phyloP scores from a whole-genome alignment of 129 eudicot genomes.

The Arctium lappa region DNA sequence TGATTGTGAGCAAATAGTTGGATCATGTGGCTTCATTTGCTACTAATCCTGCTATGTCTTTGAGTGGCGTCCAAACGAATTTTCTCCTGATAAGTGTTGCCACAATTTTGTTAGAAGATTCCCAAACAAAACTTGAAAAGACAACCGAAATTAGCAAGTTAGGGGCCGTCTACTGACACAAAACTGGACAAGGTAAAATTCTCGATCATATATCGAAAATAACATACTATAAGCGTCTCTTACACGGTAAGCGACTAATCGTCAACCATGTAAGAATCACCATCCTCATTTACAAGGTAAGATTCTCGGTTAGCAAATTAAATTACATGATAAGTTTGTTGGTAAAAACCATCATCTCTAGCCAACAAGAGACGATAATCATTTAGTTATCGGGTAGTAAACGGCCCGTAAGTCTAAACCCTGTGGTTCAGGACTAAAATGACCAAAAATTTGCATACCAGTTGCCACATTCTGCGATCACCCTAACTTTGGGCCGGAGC shows the following conservation, averaged over 20 bases:
- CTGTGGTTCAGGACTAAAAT: neutral
- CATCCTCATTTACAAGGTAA: neutral
- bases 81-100: constrained; percentile 51
- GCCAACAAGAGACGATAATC: neutral
- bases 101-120: neutral
- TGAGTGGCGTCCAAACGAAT: constrained; percentile 77
- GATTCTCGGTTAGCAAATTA: neutral
- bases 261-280: neutral
- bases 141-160: neutral
- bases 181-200: too few species aligned
- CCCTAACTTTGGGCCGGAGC: constrained; percentile 82
- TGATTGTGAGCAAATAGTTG: neutral
- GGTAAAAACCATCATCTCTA: neutral
- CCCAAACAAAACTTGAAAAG: neutral
- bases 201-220: too few species aligned
- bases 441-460: constrained; percentile 37
- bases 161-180: neutral
- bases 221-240: too few species aligned
- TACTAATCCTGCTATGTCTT: constrained; percentile 60
- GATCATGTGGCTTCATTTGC: constrained; percentile 32
- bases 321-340: neutral
- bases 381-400: neutral
- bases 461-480: constrained; percentile 93
- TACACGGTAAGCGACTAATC: too few species aligned
- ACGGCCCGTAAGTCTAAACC: neutral